Conservation (phyloP, 495 filamentous ascomycete genomes). For the Usnea hakonensis region DNA sequence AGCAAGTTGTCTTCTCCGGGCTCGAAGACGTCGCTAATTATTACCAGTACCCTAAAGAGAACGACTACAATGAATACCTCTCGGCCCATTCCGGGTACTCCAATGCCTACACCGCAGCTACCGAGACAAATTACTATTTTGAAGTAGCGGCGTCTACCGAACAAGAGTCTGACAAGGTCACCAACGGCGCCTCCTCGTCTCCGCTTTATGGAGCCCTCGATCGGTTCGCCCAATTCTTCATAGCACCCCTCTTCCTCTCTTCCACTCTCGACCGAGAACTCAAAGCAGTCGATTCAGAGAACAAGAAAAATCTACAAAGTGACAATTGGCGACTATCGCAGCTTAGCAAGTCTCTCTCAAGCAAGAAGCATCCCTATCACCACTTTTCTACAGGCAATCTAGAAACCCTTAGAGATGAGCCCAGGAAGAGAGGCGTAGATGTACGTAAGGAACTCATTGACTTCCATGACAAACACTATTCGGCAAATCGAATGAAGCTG, state of each 20-base stretch:
- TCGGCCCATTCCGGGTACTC: conserved; percentile 81
- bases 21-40: background rate
- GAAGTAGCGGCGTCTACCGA: conserved; percentile 70
- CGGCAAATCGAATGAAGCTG: conserved; percentile 93
- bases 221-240: conserved; percentile 96
- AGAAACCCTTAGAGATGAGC: conserved; percentile 78
- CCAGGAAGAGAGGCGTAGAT: conserved; percentile 73
- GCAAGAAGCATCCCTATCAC: conserved; percentile 83
- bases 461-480: conserved; percentile 86
- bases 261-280: conserved; percentile 89
- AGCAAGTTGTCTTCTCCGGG: conserved; percentile 35
- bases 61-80: conserved; percentile 91
- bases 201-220: conserved; percentile 87
- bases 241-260: conserved; percentile 80
- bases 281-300: conserved; percentile 91
- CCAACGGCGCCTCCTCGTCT: conserved; percentile 47
- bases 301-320: conserved; percentile 98
- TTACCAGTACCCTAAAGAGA: conserved; percentile 78
- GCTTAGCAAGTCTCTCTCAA: conserved; percentile 83
- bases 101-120: conserved; percentile 90
- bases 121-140: conserved; percentile 97
- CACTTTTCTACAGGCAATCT: conserved; percentile 95
- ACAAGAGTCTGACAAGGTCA: conserved; percentile 27
- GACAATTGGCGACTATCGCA: conserved; percentile 91
- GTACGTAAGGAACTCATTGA: conserved; percentile 91